Evolutionary conservation across 164 flowering plant genomes (phyloP).

Genomic region (Nymphaea thermarum): DNA sequence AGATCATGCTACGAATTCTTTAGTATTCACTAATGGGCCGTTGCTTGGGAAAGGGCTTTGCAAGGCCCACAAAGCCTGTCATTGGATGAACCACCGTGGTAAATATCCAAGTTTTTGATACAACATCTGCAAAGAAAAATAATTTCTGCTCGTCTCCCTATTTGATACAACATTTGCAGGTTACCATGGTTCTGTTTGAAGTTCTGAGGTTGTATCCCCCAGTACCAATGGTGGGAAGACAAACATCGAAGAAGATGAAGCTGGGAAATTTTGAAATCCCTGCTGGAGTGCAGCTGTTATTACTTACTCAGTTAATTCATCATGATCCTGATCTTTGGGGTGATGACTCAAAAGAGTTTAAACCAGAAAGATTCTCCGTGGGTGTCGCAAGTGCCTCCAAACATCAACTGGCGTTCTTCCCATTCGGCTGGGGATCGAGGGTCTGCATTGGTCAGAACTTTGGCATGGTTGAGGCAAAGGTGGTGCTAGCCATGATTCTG

Average conservation of each 20-base stretch:
- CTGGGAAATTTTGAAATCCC: slow-evolving; percentile 49
- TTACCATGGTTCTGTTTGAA: slow-evolving; percentile 48
- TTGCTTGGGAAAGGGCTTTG: neutral
- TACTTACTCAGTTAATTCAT: slow-evolving; percentile 36
- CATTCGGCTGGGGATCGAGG: slow-evolving; percentile 13
- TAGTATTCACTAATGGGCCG: neutral
- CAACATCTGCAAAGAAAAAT: too few relatives aligned
- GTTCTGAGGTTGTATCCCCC: slow-evolving; percentile 68
- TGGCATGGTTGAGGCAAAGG: slow-evolving; percentile 5
- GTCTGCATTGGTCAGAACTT: slow-evolving; percentile 6
- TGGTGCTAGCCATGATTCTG: slow-evolving; percentile 5
- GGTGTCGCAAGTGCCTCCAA: slow-evolving; percentile 8
- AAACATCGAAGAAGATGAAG: slow-evolving; percentile 23
- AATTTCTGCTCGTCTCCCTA: too few relatives aligned
- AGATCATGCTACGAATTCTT: too few relatives aligned
- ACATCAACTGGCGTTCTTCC: slow-evolving; percentile 27
- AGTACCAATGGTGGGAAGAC: slow-evolving; percentile 28
- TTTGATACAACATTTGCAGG: slow-evolving; percentile 14
- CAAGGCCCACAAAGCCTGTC: neutral
- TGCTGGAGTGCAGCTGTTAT: slow-evolving; percentile 30
- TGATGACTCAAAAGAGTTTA: slow-evolving; percentile 29
- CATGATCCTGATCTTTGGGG: slow-evolving; percentile 41
- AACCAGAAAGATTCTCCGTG: slow-evolving; percentile 24
- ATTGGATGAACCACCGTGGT: too few relatives aligned
- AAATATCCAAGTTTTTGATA: too few relatives aligned